These are phyloP conservation scores for Hericium alpestre DNA, from an alignment of 768 basidiomycete species.

Conservation along the genomic window DNA sequence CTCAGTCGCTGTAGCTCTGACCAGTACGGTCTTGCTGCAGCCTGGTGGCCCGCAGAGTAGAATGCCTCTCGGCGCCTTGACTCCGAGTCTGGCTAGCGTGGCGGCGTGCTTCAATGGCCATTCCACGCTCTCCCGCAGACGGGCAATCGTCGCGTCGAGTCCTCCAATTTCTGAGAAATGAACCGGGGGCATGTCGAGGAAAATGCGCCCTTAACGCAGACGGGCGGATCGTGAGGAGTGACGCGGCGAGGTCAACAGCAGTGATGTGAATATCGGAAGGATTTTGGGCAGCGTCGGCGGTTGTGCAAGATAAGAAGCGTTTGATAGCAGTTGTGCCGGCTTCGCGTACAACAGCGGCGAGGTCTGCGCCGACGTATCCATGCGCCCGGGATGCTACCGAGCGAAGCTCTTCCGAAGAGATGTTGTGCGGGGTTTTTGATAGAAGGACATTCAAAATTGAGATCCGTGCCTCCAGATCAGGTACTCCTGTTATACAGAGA, in stretches of 20 bases:
- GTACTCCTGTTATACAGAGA: slow-evolving; percentile 50
- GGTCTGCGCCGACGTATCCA: slow-evolving; percentile 95
- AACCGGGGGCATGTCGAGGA: slow-evolving; percentile 76
- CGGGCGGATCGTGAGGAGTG: slow-evolving; percentile 74
- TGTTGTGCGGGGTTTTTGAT: slow-evolving; percentile 64
- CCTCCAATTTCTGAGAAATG: slow-evolving; percentile 87
- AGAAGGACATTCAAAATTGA: slow-evolving; percentile 84
- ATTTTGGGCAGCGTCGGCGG: slow-evolving; percentile 4
- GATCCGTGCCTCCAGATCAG: slow-evolving; percentile 74
- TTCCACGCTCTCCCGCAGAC: slow-evolving; percentile 83
- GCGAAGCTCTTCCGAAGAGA: slow-evolving; percentile 50
- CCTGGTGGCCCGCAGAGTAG: slow-evolving; percentile 92
- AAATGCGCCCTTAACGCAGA: slow-evolving; percentile 93
- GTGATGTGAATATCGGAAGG: slow-evolving; percentile 18
- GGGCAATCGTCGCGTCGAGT: slow-evolving; percentile 69
- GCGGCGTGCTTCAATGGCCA: slow-evolving; percentile 89
- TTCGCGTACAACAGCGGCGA: slow-evolving; percentile 85
- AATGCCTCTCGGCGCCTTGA: slow-evolving; percentile 80
- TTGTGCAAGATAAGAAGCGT: slow-evolving; percentile 43
- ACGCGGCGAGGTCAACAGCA: slow-evolving; percentile 57
- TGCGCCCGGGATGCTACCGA: slow-evolving; percentile 71
- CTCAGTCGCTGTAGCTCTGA: slow-evolving; percentile 85
- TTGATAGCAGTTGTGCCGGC: slow-evolving; percentile 90
- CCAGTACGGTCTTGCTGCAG: slow-evolving; percentile 93
- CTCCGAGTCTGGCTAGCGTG: slow-evolving; percentile 78